These are phyloP conservation scores for Earliella scabrosa DNA, from an alignment of 1,284 basidiomycete species.

Conservation along the genomic window DNA sequence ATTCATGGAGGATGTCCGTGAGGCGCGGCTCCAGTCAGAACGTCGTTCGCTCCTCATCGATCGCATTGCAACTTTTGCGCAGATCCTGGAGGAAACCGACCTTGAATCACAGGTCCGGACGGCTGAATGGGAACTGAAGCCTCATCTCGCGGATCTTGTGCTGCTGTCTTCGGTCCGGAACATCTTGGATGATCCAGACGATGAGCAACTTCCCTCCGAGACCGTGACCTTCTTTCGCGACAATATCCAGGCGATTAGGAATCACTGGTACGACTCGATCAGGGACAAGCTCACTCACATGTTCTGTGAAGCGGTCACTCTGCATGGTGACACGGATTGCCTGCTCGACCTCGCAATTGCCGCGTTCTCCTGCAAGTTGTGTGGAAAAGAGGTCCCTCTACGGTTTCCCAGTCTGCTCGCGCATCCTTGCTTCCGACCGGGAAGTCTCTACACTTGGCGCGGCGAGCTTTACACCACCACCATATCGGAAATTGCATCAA, in stretches of 20 bases:
- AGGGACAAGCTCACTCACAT: not conserved
- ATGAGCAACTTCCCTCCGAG: not conserved
- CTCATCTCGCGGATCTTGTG: not conserved
- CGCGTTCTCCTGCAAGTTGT: not conserved
- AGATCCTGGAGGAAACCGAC: not conserved
- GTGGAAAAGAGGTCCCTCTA: not conserved
- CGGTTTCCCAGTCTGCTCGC: not conserved
- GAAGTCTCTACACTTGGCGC: not conserved
- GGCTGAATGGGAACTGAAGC: not conserved
- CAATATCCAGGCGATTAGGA: not conserved
- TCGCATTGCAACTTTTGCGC: not conserved
- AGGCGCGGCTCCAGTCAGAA: no score
- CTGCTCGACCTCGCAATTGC: not conserved
- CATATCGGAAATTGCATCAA: not conserved
- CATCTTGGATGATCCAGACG: not conserved
- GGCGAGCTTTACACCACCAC: no score
- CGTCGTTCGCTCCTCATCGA: not conserved
- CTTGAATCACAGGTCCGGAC: not conserved
- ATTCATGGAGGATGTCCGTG: no score
- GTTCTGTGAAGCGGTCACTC: not conserved
- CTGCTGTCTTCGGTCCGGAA: not conserved
- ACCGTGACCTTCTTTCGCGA: not conserved
- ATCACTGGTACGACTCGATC: not conserved
- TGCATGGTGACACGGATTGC: not conserved
- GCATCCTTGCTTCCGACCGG: not conserved